Base-by-base conservation (phyloP, 768 basidiomycete species). In the Lactarius hatsudake region DNA sequence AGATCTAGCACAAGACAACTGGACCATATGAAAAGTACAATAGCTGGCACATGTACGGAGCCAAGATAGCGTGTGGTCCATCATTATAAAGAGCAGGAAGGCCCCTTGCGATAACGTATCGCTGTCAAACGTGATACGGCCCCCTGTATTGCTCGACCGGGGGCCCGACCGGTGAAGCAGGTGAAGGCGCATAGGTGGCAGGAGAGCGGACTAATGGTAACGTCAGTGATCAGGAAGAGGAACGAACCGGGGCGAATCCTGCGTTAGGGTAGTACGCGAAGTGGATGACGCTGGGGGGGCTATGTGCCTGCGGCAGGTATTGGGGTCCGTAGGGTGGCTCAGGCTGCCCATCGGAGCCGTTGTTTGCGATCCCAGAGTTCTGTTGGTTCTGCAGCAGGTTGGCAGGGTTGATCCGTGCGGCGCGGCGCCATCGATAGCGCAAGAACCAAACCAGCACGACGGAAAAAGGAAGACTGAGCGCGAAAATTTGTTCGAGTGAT, bases 221-320 rank as follows among this genome's bases (percentile, higher is more conserved):
- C 23, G 20, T 51, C 30, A 65, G 15, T 1, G 23, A 0, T 10
- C 28, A 15, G 20, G 28, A 8, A 32, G 65, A 8, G 7, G 8
- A 4, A n/a, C 65, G 61, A 26, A 66, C 65, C 28, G 61, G 36
- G 10, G 38, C 38, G 32, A 58, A 66, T 61, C 56, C 61, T 34
- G 61, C 15, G 10, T 28, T 20, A 8, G 66, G 61, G n/a, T n/a
- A 28, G 9, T 62, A 66, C n/a, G n/a, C 5, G 40, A 43, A 56
- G 0, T 53, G 53, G 1, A 18, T 13, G 8, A 13, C 18, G 32
- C 3, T 0, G 18, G 6, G 4, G 28, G n/a, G n/a, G n/a, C 38
- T 23, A 53, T 64, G 34, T 0, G 62, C 36, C 26, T 53, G 62
- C 1, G 62, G 66, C 5, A 62, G 66, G 43, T 64, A 67, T 38